Evolutionary conservation across 306 rosid genomes (phyloP).

Genomic region (Rubus parviflorus): DNA sequence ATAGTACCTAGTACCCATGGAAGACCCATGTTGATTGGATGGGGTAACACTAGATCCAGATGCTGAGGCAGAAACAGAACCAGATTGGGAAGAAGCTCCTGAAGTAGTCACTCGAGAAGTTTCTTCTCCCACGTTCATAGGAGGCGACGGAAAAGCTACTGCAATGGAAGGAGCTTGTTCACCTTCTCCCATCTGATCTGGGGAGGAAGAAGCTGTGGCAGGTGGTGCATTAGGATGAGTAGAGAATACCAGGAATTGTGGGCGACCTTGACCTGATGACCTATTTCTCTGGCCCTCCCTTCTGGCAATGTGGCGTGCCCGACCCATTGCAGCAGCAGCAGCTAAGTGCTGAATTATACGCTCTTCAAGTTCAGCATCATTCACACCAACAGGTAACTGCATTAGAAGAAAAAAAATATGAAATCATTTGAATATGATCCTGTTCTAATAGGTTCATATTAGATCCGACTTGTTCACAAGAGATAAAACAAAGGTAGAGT

Average conservation of each 20-base stretch:
- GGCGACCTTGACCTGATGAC: conserved; percentile 85
- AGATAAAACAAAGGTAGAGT: conserved; percentile 28
- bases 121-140: conserved; percentile 55
- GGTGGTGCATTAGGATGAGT: conserved; percentile 70
- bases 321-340: conserved; percentile 99
- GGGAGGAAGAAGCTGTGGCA: conserved; percentile 62
- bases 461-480: conserved; percentile 3
- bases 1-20: conserved; percentile 47
- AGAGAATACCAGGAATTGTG: conserved; percentile 80
- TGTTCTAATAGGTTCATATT: background rate
- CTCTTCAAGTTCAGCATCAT: conserved; percentile 95
- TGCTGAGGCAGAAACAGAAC: conserved; percentile 54
- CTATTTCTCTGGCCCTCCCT: conserved; percentile 90
- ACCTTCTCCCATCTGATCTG: conserved; percentile 62
- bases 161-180: conserved; percentile 54
- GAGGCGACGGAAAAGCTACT: conserved; percentile 40
- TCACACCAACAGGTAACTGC: conserved; percentile 93
- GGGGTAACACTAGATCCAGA: conserved; percentile 54
- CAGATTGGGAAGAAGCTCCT: conserved; percentile 45
- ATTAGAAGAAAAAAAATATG: conserved; percentile 19
- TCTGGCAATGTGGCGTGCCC: conserved; percentile 90
- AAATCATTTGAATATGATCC: conserved; percentile 26
- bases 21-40: conserved; percentile 52
- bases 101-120: conserved; percentile 45
- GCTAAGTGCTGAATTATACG: conserved; percentile 95